A percentile compares a stretch with the other conserved stretches of the same genome.
Conservation (phyloP, 2,329 filamentous ascomycete species). For the Exophiala dermatitidis region DNA sequence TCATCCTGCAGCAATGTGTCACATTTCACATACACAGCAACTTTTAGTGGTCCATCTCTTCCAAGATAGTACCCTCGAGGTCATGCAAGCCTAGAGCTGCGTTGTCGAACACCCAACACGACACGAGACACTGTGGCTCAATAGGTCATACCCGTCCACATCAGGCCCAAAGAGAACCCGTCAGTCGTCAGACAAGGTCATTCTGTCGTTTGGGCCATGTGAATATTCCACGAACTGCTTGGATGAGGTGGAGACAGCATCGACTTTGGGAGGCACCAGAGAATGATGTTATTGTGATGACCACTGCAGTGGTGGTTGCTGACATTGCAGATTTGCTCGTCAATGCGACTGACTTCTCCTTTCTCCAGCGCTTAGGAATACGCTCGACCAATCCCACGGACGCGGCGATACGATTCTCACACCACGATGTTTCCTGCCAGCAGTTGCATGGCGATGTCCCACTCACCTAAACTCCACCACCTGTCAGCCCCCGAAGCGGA, state of each 20-base stretch:
- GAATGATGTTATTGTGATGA: not conserved
- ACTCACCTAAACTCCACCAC: not conserved
- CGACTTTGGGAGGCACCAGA: not conserved
- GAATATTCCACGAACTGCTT: slow-evolving; percentile 8
- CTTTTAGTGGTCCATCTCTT: slow-evolving; percentile 5
- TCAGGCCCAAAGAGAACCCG: slow-evolving; percentile 11
- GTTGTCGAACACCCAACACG: slow-evolving; percentile 7
- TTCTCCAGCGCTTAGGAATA: not conserved
- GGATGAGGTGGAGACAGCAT: not conserved
- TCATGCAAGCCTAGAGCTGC: slow-evolving; percentile 3
- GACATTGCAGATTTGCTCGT: no score
- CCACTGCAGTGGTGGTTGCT: not conserved
- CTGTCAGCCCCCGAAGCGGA: slow-evolving; percentile 1
- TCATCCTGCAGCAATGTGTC: slow-evolving; percentile 14
- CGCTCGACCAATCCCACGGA: not conserved
- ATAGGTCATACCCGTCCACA: slow-evolving; percentile 13
- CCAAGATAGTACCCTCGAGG: slow-evolving; percentile 4
- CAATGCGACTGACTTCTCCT: no score
- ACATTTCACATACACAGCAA: slow-evolving; percentile 11
- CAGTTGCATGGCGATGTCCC: not conserved
- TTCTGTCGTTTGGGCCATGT: slow-evolving; percentile 7
- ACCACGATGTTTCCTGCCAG: not conserved
- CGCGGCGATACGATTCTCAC: not conserved
- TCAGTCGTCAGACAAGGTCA: slow-evolving; percentile 8
- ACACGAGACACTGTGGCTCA: slow-evolving; percentile 4